Percentiles rank a stretch among this genome's conserved stretches.
These are phyloP conservation scores for Mortierella sp. DNA, from an alignment of 371 early-diverging fungal species.

Conservation along the genomic window DNA sequence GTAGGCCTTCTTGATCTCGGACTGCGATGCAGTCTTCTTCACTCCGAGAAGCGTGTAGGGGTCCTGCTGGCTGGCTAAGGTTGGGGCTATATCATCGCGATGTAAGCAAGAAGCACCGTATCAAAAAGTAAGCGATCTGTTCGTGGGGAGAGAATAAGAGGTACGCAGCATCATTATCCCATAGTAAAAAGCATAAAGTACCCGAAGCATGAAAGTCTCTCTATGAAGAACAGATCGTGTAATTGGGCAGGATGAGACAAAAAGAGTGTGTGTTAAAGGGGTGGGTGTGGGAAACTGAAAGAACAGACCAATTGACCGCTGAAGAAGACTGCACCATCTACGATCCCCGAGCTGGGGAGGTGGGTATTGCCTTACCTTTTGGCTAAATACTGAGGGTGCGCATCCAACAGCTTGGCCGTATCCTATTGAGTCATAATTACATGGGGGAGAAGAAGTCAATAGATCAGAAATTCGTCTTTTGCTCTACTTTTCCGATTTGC, in stretches of 20 bases:
- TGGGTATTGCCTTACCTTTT: conserved; percentile 29
- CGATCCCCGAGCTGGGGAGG: not conserved
- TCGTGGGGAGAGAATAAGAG: not conserved
- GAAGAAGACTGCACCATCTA: not conserved
- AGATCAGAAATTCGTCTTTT: not conserved
- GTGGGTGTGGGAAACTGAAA: not conserved
- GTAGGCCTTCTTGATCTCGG: conserved; percentile 96
- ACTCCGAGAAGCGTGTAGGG: conserved; percentile 90
- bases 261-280: not conserved
- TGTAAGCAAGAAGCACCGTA: not conserved
- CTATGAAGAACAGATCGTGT: conserved; percentile 10
- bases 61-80: conserved; percentile 69
- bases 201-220: conserved; percentile 55
- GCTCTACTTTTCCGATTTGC: not conserved
- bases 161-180: not conserved
- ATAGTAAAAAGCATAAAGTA: not conserved
- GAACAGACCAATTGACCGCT: not conserved
- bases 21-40: conserved; percentile 76
- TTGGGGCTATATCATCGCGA: conserved; percentile 22
- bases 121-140: not conserved
- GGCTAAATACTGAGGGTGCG: conserved; percentile 47
- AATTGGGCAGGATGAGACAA: not conserved
- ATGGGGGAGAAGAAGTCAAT: not conserved
- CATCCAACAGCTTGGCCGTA: conserved; percentile 46
- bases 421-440: conserved; percentile 15